Evolutionary conservation across 768 basidiomycete species (phyloP).

Genomic region (Crucibulum laeve): DNA sequence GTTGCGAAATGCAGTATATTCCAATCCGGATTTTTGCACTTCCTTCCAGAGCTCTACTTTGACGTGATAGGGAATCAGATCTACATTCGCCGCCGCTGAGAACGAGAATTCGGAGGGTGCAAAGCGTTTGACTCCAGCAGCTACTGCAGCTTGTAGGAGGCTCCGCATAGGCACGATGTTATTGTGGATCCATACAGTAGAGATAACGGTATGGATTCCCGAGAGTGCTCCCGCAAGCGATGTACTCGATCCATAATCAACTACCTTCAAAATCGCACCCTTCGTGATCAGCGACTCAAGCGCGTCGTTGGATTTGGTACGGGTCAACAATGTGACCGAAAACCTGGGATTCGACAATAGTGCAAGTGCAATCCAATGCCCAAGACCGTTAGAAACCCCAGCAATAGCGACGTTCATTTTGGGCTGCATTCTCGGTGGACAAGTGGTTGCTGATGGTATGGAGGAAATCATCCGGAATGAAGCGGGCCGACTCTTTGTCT

Average conservation of each 20-base stretch:
- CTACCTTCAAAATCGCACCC: neutral
- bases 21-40: neutral
- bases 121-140: neutral
- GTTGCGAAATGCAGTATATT: slow-evolving; percentile 3
- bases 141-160: neutral
- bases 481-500: no score
- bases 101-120: neutral
- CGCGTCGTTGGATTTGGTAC: neutral
- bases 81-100: neutral
- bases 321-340: neutral
- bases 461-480: no score
- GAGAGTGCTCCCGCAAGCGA: neutral
- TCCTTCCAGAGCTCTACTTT: neutral
- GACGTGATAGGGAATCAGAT: neutral
- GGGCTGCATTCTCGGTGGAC: no score
- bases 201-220: neutral
- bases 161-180: neutral
- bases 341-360: neutral
- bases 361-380: slow-evolving; percentile 3
- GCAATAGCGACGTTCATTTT: slow-evolving; percentile 3
- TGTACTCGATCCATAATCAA: neutral
- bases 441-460: no score
- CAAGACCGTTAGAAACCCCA: slow-evolving; percentile 4
- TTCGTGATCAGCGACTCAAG: neutral
- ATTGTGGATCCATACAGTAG: neutral